Evolutionary conservation across 2,329 filamentous ascomycete species (phyloP).

Genomic region (Diplodia intermedia): DNA sequence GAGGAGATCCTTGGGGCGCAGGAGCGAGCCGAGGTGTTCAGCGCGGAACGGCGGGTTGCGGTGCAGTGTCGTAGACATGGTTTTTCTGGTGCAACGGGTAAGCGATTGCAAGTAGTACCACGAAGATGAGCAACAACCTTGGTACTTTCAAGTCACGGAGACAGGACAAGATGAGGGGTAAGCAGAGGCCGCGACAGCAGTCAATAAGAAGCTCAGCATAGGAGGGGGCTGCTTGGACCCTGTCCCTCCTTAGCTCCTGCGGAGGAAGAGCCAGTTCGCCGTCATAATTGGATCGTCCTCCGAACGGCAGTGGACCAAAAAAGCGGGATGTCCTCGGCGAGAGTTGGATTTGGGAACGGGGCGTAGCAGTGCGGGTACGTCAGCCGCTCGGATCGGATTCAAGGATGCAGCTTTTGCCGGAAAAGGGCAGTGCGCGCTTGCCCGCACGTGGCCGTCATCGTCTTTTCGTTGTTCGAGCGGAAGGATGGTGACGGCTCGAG

Average conservation of each 20-base stretch:
- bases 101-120: slow-evolving; percentile 5
- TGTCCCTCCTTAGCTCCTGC: slow-evolving; percentile 10
- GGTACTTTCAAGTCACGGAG: not conserved
- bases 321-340: slow-evolving; percentile 18
- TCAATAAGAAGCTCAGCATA: slow-evolving; percentile 15
- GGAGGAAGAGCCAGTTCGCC: not conserved
- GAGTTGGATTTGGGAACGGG: not conserved
- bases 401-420: not conserved
- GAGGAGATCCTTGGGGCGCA: slow-evolving; percentile 67
- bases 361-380: slow-evolving; percentile 8
- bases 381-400: slow-evolving; percentile 11
- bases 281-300: slow-evolving; percentile 9
- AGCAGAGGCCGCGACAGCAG: slow-evolving; percentile 5
- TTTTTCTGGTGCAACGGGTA: not conserved
- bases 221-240: slow-evolving; percentile 20
- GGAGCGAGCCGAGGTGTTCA: slow-evolving; percentile 73
- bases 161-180: slow-evolving; percentile 12
- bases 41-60: slow-evolving; percentile 68
- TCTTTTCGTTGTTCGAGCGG: slow-evolving; percentile 1
- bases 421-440: not conserved
- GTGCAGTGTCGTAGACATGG: slow-evolving; percentile 29
- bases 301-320: not conserved
- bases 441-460: not conserved
- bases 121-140: not conserved
- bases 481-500: slow-evolving; percentile 3